Conservation (phyloP, 345 rosid genomes). For the Arabidopsis thaliana region DNA sequence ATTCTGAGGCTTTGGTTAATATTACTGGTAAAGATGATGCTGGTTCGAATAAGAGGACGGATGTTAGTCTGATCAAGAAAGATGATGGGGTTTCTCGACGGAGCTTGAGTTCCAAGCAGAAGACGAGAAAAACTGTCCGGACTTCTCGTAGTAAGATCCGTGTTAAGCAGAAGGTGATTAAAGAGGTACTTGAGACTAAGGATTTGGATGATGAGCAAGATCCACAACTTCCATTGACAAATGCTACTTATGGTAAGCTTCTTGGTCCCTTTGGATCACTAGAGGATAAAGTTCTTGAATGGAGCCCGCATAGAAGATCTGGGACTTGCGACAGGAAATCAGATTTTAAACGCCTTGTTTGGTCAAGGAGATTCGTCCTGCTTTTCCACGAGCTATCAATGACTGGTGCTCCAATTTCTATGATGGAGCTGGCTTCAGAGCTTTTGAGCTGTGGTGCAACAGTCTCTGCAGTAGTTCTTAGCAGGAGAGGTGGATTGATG, state of each 20-base stretch:
- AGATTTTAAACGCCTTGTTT: conserved; percentile 83
- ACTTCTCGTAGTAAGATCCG: conserved; percentile 53
- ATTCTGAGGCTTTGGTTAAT: conserved; percentile 48
- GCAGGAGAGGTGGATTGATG: conserved; percentile 91
- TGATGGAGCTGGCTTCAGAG: conserved; percentile 97
- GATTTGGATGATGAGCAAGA: conserved; percentile 58
- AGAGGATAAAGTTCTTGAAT: conserved; percentile 76
- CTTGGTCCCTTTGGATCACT: conserved; percentile 86
- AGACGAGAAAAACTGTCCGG: conserved; percentile 53
- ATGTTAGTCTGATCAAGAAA: conserved; percentile 60
- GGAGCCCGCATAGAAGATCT: conserved; percentile 87
- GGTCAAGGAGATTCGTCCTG: conserved; percentile 92
- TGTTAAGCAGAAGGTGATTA: conserved; percentile 53
- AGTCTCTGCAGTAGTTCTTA: conserved; percentile 87
- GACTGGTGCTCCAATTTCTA: conserved; percentile 98
- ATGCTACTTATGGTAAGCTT: conserved; percentile 76
- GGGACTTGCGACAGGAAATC: conserved; percentile 95
- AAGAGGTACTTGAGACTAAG: conserved; percentile 43
- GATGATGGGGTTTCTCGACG: conserved; percentile 47
- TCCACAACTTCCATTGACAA: conserved; percentile 62
- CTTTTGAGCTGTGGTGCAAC: conserved; percentile 98
- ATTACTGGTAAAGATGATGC: conserved; percentile 46
- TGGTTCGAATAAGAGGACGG: conserved; percentile 47
- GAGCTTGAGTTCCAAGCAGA: conserved; percentile 51
- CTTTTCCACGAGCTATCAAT: conserved; percentile 92